Evolutionary conservation across 345 rosid genomes (phyloP).

Genomic region (Hypericum perforatum): DNA sequence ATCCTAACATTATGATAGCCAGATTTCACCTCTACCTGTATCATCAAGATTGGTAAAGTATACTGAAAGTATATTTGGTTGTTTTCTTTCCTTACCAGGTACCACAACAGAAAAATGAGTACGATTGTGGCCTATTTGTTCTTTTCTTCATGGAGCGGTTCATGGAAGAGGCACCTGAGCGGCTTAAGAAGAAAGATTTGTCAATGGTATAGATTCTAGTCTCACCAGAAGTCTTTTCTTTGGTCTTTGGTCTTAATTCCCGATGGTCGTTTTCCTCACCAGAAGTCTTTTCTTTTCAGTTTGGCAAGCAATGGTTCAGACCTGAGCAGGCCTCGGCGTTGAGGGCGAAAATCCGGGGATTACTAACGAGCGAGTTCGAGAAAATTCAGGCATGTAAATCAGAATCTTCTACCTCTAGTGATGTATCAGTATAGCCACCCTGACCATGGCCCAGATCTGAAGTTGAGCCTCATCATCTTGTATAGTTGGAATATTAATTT

Average conservation of each 20-base stretch:
- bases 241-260: too few relatives aligned
- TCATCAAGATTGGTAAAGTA: too few relatives aligned
- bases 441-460: constrained; percentile 15
- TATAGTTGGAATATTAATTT: constrained; percentile 8
- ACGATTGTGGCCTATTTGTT: constrained; percentile 60
- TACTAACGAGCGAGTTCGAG: constrained; percentile 43
- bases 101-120: constrained; percentile 90
- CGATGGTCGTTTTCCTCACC: too few relatives aligned
- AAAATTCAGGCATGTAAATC: constrained; percentile 12
- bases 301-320: constrained; percentile 76
- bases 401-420: constrained; percentile 11
- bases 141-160: constrained; percentile 75
- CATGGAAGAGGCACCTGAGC: constrained; percentile 70
- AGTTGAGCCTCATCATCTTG: background rate
- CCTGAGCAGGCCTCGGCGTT: constrained; percentile 78
- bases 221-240: too few relatives aligned
- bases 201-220: constrained; percentile 47
- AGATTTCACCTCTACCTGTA: too few relatives aligned
- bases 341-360: constrained; percentile 50
- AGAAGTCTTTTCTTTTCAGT: constrained; percentile 29
- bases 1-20: too few relatives aligned
- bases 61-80: background rate
- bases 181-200: constrained; percentile 50
- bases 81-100: constrained; percentile 37
- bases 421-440: constrained; percentile 9